Evolutionary conservation across 108 stramenopile species (phyloP).

Genomic region (Cyclotella choctawhatcheeana): DNA sequence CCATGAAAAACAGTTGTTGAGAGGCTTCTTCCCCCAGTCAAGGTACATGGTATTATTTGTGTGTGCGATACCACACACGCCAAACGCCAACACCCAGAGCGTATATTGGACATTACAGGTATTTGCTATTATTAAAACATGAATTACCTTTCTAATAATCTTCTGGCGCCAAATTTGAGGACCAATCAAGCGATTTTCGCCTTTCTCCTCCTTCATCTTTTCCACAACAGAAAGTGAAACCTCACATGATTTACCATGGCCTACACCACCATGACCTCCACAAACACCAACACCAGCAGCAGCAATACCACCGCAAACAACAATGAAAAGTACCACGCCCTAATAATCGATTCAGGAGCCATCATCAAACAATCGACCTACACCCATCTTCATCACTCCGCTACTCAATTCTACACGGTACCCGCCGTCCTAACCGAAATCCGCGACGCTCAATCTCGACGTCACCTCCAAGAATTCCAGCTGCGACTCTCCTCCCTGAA

Average conservation of each 20-base stretch:
- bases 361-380: conserved; percentile 74
- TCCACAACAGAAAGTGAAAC: background rate
- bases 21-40: too few relatives aligned
- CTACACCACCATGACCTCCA: background rate
- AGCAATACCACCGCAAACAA: background rate
- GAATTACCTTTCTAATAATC: too few relatives aligned
- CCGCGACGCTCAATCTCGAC: conserved; percentile 75
- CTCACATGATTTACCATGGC: background rate
- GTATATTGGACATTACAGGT: too few relatives aligned
- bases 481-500: conserved; percentile 53
- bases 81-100: too few relatives aligned
- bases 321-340: conserved; percentile 60
- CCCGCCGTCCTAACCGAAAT: conserved; percentile 79
- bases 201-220: too few relatives aligned
- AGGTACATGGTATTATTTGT: too few relatives aligned
- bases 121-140: too few relatives aligned
- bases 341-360: conserved; percentile 87
- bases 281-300: background rate
- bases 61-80: too few relatives aligned
- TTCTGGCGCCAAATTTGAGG: too few relatives aligned
- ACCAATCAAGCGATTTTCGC: too few relatives aligned
- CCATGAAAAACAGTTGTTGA: too few relatives aligned
- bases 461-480: conserved; percentile 63
- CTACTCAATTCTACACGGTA: conserved; percentile 67
- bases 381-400: conserved; percentile 56